Percentiles rank a stretch among this genome's conserved stretches.
phyloP scores from a whole-genome alignment of 805 yeast species.

The Candida chilensis region DNA sequence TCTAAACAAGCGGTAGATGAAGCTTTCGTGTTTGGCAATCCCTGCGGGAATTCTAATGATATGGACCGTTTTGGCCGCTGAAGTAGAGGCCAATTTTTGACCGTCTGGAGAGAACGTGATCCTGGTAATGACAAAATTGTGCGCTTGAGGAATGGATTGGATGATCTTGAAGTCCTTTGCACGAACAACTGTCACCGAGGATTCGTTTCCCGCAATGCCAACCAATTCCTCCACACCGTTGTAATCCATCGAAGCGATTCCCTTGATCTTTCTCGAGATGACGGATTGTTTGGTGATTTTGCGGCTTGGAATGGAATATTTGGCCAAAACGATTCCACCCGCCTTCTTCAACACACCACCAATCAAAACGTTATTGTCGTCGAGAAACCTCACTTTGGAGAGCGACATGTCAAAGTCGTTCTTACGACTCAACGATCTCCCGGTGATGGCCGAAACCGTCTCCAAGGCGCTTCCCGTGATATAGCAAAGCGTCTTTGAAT shows the following conservation, averaged over 20 bases:
- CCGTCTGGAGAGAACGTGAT: slow-evolving; percentile 66
- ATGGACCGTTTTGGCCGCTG: slow-evolving; percentile 69
- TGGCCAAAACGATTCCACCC: slow-evolving; percentile 33
- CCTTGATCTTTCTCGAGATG: slow-evolving; percentile 26
- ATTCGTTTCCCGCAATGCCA: slow-evolving; percentile 58
- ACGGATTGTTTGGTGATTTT: slow-evolving; percentile 30
- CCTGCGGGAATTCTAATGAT: slow-evolving; percentile 51
- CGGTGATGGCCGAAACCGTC: slow-evolving; percentile 40
- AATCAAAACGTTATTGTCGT: slow-evolving; percentile 21
- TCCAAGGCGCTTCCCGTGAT: slow-evolving; percentile 48
- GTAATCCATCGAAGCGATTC: slow-evolving; percentile 37
- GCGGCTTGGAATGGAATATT: slow-evolving; percentile 31
- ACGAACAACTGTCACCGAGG: slow-evolving; percentile 51
- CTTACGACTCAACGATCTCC: slow-evolving; percentile 18
- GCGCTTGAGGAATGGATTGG: slow-evolving; percentile 51
- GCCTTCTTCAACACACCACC: slow-evolving; percentile 32
- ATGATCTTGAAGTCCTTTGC: slow-evolving; percentile 40
- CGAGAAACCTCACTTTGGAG: slow-evolving; percentile 18
- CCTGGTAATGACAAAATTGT: slow-evolving; percentile 69
- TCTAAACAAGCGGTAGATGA: slow-evolving; percentile 20
- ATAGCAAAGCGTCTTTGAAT: slow-evolving; percentile 56
- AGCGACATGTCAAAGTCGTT: slow-evolving; percentile 8
- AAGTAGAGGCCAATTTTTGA: slow-evolving; percentile 55
- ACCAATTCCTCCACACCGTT: slow-evolving; percentile 31
- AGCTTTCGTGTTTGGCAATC: slow-evolving; percentile 28